Base-by-base conservation (phyloP, 2,329 filamentous ascomycete species). In the Incumbomyces lentus region DNA sequence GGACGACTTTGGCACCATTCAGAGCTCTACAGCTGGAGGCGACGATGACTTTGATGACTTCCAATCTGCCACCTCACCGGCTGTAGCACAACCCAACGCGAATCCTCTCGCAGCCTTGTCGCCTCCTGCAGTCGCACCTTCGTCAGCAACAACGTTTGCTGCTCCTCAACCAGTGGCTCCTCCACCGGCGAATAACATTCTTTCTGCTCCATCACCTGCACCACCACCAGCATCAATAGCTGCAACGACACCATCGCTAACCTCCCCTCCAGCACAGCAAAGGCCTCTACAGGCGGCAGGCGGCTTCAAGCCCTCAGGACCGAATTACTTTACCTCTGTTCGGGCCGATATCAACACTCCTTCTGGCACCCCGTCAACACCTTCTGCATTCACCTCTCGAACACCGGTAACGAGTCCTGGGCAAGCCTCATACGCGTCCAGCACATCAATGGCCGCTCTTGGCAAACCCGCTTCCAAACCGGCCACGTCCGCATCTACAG, bases 1-100 rank as follows among this genome's bases (percentile, higher is more conserved):
- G 14, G 45, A 68, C 52, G 65, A 66, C 46, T 67, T 70, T 54
- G 68, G 65, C 33, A 63, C 65, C 40, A 62, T 69, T 52, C 60
- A 67, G 52, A 70, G 46, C 17, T 49, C 42, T 26, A 42, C 75
- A 8, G 22, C 22, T 5, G 22, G 22, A 26, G 69, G 68, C 43
- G 82, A 86, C 52, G 90, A 95, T 53, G 92, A 95, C 53, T 96
- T 96, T 60, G 92, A 96, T 61, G 92, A 98, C 61, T 96, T 96
- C 73, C 87, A 95, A 65, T 94, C 88, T 16, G 90, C 90, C 12
- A 71, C 84, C 2, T 78, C 82, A 2, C 69, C 78, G 19, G 60
- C 71, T 12, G 65, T 61, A 37, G 54, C 59, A 43, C 57, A 60
- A n/a, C 51, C 61, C 19, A 56, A 62, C 16, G 50, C 62, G 6